Base-by-base conservation (phyloP, 192 early-diverging fungal species). In the Coemansia sp. region DNA sequence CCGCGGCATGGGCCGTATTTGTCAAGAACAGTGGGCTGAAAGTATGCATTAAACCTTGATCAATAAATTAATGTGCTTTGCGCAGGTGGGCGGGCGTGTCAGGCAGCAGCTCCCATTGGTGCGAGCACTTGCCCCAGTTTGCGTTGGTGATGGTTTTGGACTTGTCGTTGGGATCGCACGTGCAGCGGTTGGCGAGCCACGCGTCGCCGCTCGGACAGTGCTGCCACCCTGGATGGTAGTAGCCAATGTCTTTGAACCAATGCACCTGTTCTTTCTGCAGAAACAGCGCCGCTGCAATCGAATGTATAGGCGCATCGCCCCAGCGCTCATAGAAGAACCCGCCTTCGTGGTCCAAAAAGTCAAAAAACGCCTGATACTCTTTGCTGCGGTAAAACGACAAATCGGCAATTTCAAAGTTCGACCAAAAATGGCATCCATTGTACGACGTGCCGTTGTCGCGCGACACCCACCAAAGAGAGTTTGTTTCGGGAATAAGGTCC, bases 281-380 rank as follows among this genome's bases (percentile, higher is more conserved):
- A 50, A 86, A 79, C 64, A 91, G 62, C 1, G 83, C 77, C 0
- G 80, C 88, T 0, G 82, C 85, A 49, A 91, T 84, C 1, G 87
- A 87, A 67, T 91, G 89, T 6, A 91, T 85, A 2, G 90, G 82
- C 7, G 82, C 82, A 41, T 83, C 82, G 14, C 88, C 84, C 84
- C 85, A 90, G 17, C 89, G 74, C 71, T 92, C 92, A 62, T 95
- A 95, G 63, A 91, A 95, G 84, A 93, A 94, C 9, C 93, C 93
- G 31, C 93, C 93, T 2, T 83, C 64, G 47, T 85, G 66, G 62
- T 95, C 94, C 25, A 95, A 73, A 39, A 86, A 84, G 21, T 88
- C 74, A 65, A 92, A 92, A 61, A 84, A 93, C 35, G 74, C 75
- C 37, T 68, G 57, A 65, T 92, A 92, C 41, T 75, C 53, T 7